phyloP scores from a whole-genome alignment of 1,139 yeast genomes.

The Hanseniaspora gamundiae region DNA sequence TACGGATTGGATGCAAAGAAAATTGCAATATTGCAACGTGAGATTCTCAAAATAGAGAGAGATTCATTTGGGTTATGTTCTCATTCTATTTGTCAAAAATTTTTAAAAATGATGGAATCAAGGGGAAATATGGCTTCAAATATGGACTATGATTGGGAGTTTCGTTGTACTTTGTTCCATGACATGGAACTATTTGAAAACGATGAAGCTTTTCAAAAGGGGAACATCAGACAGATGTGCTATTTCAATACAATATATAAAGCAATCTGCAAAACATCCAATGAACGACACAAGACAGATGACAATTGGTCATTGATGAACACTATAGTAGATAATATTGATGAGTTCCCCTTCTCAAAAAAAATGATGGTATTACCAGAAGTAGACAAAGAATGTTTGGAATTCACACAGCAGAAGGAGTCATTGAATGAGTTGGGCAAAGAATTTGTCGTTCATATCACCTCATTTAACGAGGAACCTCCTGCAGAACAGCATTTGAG shows the following conservation, averaged over 20 bases:
- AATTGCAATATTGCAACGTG: slow-evolving; percentile 4
- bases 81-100: slow-evolving; percentile 9
- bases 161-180: slow-evolving; percentile 4
- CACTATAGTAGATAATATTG: slow-evolving; percentile 3
- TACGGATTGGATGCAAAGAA: slow-evolving; percentile 3
- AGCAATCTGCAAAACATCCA: background rate
- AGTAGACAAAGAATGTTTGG: background rate
- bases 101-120: background rate
- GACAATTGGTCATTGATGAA: slow-evolving; percentile 4
- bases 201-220: background rate
- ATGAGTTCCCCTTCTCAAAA: background rate
- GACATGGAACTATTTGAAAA: slow-evolving; percentile 8
- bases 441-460: background rate
- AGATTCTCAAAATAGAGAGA: slow-evolving; percentile 6
- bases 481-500: background rate
- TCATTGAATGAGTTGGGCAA: background rate
- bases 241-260: slow-evolving; percentile 1
- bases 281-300: background rate
- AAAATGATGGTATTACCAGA: background rate
- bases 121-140: no score
- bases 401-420: background rate
- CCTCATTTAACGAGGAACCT: background rate
- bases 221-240: slow-evolving; percentile 7
- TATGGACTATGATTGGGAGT: background rate
- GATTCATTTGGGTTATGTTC: slow-evolving; percentile 3